Evolutionary conservation across 768 basidiomycete genomes (phyloP).

Genomic region (Panaeolus cyanescens): DNA sequence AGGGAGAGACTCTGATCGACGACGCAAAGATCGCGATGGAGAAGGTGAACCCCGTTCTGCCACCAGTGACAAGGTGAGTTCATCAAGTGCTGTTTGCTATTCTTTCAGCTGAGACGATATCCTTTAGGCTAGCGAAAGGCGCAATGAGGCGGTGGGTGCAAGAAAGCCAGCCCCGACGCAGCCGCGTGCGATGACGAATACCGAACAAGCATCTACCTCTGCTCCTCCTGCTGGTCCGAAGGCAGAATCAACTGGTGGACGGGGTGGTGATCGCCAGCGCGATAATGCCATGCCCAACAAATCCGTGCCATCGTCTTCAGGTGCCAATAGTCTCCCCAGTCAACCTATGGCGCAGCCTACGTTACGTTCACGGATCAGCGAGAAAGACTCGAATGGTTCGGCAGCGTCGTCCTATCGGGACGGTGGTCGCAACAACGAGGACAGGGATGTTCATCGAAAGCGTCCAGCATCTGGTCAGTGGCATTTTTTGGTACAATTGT

Average conservation of each 20-base stretch:
- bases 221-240: constrained; percentile 63
- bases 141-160: neutral
- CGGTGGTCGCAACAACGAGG: constrained; percentile 54
- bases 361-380: constrained; percentile 45
- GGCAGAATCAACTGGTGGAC: constrained; percentile 17
- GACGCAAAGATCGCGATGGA: constrained; percentile 65
- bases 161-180: neutral
- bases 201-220: neutral
- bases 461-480: constrained; percentile 66
- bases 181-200: neutral
- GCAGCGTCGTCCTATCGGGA: constrained; percentile 45
- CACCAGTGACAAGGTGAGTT: constrained; percentile 56
- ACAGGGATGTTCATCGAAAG: constrained; percentile 66
- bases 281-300: constrained; percentile 40
- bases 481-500: neutral
- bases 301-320: constrained; percentile 14
- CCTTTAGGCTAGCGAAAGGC: neutral
- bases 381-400: constrained; percentile 54
- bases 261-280: constrained; percentile 49
- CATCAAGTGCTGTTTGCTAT: neutral
- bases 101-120: constrained; percentile 8
- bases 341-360: constrained; percentile 27
- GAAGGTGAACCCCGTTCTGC: neutral
- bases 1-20: constrained; percentile 64
- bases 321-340: constrained; percentile 17